A percentile compares a stretch with the other conserved stretches of the same genome.
These are phyloP conservation scores for Lactarius hengduanensis DNA, from an alignment of 768 basidiomycete species.

Conservation along the genomic window DNA sequence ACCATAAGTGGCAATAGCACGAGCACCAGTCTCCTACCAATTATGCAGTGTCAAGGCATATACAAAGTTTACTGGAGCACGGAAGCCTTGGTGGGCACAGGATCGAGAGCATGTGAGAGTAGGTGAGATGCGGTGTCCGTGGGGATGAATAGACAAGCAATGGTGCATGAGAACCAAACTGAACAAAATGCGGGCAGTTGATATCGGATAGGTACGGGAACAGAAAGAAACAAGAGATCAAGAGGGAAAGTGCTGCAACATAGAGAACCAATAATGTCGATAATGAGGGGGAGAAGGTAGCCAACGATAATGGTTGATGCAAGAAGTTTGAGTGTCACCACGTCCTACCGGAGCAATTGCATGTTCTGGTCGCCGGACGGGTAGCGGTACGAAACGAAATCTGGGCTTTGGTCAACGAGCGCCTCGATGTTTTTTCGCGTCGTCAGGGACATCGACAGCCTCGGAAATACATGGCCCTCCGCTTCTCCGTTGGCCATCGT, in stretches of 20 bases:
- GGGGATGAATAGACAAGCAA: slow-evolving; percentile 16
- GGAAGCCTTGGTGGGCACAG: slow-evolving; percentile 11
- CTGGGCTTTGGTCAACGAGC: slow-evolving; percentile 79
- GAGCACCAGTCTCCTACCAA: neutral
- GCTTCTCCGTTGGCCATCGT: slow-evolving; percentile 48
- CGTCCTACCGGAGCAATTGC: slow-evolving; percentile 51
- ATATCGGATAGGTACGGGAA: neutral
- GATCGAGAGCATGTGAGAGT: slow-evolving; percentile 15
- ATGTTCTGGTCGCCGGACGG: slow-evolving; percentile 73
- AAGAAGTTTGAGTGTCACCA: neutral
- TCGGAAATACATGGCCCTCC: slow-evolving; percentile 40
- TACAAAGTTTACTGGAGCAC: slow-evolving; percentile 21
- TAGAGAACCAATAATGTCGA: slow-evolving; percentile 16
- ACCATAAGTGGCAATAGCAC: neutral
- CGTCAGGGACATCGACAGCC: slow-evolving; percentile 52
- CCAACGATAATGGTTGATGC: slow-evolving; percentile 3
- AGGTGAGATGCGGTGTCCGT: slow-evolving; percentile 17
- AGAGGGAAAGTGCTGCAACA: slow-evolving; percentile 14
- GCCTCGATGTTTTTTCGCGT: slow-evolving; percentile 74
- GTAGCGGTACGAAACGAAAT: slow-evolving; percentile 86
- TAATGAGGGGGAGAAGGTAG: slow-evolving; percentile 1
- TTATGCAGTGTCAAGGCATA: slow-evolving; percentile 24
- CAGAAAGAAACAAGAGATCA: neutral
- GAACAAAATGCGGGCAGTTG: neutral
- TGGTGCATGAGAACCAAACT: slow-evolving; percentile 32